A percentile compares a stretch with the other conserved stretches of the same genome.
Conservation (phyloP, 176 grass and related monocot species). For the Lolium multiflorum region DNA sequence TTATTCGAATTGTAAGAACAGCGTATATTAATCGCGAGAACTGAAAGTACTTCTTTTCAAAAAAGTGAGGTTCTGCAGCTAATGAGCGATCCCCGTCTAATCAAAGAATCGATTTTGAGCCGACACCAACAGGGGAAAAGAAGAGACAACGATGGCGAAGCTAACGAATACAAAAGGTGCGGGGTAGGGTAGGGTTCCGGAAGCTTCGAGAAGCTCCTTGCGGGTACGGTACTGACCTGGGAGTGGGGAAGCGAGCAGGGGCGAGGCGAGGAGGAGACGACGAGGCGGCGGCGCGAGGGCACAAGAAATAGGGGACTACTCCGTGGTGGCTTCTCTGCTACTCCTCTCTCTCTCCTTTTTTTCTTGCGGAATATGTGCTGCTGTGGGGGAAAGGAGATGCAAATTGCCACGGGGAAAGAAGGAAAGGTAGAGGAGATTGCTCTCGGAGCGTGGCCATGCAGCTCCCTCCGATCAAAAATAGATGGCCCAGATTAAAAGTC, state of each 20-base stretch:
- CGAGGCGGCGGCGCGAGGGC: conserved; percentile 16
- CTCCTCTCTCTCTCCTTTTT: not conserved
- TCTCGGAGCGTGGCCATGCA: not conserved
- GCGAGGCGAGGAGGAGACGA: not conserved
- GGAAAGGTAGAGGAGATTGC: not conserved
- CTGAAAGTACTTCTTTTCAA: not conserved
- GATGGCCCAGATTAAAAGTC: not conserved
- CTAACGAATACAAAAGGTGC: not conserved
- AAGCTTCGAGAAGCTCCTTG: conserved; percentile 9
- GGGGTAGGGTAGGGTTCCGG: not conserved
- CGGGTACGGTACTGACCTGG: conserved; percentile 26
- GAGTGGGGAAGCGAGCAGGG: not conserved
- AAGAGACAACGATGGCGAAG: not conserved
- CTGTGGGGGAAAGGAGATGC: not conserved
- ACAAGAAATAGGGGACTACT: conserved; percentile 35
- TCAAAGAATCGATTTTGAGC: not conserved
- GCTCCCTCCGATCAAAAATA: not conserved
- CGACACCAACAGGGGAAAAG: not conserved
- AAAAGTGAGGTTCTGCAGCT: not conserved
- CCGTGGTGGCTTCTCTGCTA: conserved; percentile 31
- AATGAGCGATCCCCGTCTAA: not conserved
- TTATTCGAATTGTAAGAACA: not conserved
- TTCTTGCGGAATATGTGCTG: conserved; percentile 21
- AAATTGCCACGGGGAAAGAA: not conserved
- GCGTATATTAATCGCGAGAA: conserved; percentile 6